Conservation (phyloP, 306 rosid genomes). For the Lathyrus oleraceus region DNA sequence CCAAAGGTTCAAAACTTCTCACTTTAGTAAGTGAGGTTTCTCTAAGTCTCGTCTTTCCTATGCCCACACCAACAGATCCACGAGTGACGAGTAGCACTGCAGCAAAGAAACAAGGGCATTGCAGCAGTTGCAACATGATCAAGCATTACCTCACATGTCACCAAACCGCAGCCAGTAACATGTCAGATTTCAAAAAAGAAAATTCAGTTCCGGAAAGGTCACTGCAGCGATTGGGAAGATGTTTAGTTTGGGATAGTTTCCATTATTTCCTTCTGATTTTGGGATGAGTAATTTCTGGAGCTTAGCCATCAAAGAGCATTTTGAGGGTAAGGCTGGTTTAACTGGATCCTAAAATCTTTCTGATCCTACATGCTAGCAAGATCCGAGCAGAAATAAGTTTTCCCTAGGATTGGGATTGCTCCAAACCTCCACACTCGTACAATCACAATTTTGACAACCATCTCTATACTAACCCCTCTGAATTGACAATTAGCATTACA, state of each 20-base stretch:
- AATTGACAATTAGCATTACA: background rate
- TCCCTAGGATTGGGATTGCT: background rate
- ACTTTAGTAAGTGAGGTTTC: too few relatives aligned
- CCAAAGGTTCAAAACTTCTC: background rate
- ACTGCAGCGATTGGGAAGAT: background rate
- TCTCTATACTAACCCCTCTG: background rate
- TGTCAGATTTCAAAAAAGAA: background rate
- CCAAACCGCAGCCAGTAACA: background rate
- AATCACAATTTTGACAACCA: slow-evolving; percentile 5
- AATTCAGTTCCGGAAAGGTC: background rate
- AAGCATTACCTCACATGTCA: slow-evolving; percentile 4
- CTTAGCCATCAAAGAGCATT: background rate
- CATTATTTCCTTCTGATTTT: background rate
- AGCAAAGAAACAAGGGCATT: background rate
- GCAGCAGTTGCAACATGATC: background rate
- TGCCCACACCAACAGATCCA: background rate
- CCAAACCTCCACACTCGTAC: background rate
- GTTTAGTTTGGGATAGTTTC: slow-evolving; percentile 5
- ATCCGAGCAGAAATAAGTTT: background rate
- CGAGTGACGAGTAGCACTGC: background rate
- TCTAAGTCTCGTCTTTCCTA: too few relatives aligned
- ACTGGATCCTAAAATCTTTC: background rate
- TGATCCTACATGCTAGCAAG: background rate
- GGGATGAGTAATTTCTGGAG: background rate
- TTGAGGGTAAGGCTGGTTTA: background rate